Conservation (phyloP, 2,329 filamentous ascomycete species). For the Chaetomium strumarium region DNA sequence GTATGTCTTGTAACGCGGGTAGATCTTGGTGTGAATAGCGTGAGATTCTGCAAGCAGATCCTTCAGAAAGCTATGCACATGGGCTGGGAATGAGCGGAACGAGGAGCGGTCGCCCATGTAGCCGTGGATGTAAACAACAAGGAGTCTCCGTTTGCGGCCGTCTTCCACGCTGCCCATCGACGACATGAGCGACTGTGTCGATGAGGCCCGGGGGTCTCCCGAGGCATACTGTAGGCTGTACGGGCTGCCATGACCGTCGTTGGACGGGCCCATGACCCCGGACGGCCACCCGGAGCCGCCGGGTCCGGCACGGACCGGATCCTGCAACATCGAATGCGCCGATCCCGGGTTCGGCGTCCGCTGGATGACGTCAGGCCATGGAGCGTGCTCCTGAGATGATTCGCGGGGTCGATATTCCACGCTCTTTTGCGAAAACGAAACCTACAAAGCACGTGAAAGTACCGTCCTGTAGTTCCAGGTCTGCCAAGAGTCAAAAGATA, state of each 20-base stretch:
- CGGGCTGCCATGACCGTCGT: not conserved
- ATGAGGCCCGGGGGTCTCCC: slow-evolving; percentile 44
- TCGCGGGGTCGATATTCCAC: not conserved
- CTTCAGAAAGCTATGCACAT: slow-evolving; percentile 71
- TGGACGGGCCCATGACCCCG: not conserved
- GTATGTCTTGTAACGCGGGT: slow-evolving; percentile 73
- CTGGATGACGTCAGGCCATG: slow-evolving; percentile 9
- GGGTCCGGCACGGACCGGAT: not conserved
- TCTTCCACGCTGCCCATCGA: slow-evolving; percentile 31
- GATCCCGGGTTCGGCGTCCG: not conserved
- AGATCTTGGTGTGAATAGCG: slow-evolving; percentile 79
- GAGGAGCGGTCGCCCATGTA: slow-evolving; percentile 86
- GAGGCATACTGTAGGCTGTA: slow-evolving; percentile 16
- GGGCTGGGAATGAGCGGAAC: slow-evolving; percentile 81
- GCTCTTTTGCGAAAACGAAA: not conserved
- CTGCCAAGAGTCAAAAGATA: not conserved
- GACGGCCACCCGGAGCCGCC: not conserved
- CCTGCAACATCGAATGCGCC: not conserved
- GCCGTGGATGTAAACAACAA: slow-evolving; percentile 82
- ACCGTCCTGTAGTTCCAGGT: no score
- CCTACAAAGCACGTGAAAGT: no score
- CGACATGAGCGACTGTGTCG: slow-evolving; percentile 39
- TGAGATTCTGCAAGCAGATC: slow-evolving; percentile 64
- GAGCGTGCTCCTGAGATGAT: not conserved
- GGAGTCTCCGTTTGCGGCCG: slow-evolving; percentile 48